Conservation (phyloP, 805 yeast genomes). For the Osmozyma mogii region DNA sequence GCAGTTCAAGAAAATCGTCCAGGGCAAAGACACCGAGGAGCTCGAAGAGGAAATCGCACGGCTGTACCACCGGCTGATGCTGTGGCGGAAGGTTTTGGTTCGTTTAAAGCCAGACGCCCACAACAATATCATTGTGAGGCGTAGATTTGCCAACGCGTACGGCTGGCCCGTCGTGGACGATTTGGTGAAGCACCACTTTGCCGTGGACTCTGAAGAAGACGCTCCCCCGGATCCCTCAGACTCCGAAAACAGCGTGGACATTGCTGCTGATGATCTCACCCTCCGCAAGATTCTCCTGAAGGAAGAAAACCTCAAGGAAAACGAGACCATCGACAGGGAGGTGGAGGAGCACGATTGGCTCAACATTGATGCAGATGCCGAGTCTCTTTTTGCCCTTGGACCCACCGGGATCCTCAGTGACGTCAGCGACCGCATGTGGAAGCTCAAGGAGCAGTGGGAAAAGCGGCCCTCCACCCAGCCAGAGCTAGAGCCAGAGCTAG, state of each 20-base stretch:
- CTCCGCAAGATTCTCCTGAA: slow-evolving; percentile 24
- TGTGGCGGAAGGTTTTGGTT: slow-evolving; percentile 90
- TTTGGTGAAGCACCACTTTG: slow-evolving; percentile 61
- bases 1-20: slow-evolving; percentile 9
- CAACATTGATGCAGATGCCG: slow-evolving; percentile 32
- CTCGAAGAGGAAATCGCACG: slow-evolving; percentile 80
- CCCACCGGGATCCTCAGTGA: slow-evolving; percentile 67
- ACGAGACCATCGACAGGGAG: slow-evolving; percentile 25
- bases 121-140: slow-evolving; percentile 81
- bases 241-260: slow-evolving; percentile 8
- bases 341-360: slow-evolving; percentile 43
- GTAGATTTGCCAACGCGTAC: slow-evolving; percentile 85
- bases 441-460: slow-evolving; percentile 26
- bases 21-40: slow-evolving; percentile 30
- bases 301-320: slow-evolving; percentile 28
- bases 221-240: not conserved
- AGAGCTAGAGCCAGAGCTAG: not conserved
- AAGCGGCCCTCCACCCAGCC: not conserved
- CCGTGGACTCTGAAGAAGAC: slow-evolving; percentile 9
- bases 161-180: slow-evolving; percentile 95
- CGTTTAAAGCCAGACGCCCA: slow-evolving; percentile 89
- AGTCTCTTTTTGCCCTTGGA: slow-evolving; percentile 45
- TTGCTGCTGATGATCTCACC: slow-evolving; percentile 18
- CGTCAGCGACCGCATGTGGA: slow-evolving; percentile 50
- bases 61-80: slow-evolving; percentile 74